Percentiles rank a stretch among this genome's conserved stretches.
phyloP scores from a whole-genome alignment of 2,329 filamentous ascomycete species.

The Colletotrichum tropicicola region DNA sequence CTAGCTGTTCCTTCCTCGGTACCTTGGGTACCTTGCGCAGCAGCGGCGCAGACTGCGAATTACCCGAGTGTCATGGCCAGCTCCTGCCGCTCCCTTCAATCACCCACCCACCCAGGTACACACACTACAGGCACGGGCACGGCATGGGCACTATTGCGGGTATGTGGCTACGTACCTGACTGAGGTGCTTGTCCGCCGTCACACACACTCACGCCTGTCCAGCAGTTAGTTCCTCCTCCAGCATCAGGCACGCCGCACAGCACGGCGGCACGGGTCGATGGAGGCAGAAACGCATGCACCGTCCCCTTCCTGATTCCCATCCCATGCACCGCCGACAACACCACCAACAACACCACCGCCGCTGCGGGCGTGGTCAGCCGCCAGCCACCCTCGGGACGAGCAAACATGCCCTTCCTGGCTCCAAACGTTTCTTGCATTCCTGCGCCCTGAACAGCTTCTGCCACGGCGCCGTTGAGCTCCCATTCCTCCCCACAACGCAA shows the following conservation, averaged over 20 bases:
- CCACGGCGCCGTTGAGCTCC: slow-evolving; percentile 19
- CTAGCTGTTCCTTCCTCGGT: slow-evolving; percentile 13
- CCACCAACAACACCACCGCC: not conserved
- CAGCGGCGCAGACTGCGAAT: not conserved
- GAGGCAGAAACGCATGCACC: not conserved
- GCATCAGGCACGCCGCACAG: too few species aligned
- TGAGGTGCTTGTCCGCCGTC: too few species aligned
- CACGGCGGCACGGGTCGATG: too few species aligned
- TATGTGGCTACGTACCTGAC: too few species aligned
- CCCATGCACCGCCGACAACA: not conserved
- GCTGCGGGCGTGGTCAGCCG: slow-evolving; percentile 4
- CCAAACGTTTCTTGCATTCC: slow-evolving; percentile 19
- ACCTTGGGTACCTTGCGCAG: not conserved
- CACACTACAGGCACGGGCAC: not conserved
- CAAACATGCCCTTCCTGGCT: slow-evolving; percentile 21
- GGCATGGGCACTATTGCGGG: not conserved
- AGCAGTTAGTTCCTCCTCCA: too few species aligned
- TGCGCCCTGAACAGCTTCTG: not conserved
- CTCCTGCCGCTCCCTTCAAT: not conserved
- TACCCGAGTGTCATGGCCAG: not conserved
- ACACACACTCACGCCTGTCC: not conserved
- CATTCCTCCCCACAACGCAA: not conserved
- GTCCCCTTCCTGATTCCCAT: not conserved
- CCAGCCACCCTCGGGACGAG: slow-evolving; percentile 3
- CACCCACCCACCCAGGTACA: not conserved